These are phyloP conservation scores for Penicillium ucsense DNA, from an alignment of 495 filamentous ascomycete genomes.

Conservation along the genomic window DNA sequence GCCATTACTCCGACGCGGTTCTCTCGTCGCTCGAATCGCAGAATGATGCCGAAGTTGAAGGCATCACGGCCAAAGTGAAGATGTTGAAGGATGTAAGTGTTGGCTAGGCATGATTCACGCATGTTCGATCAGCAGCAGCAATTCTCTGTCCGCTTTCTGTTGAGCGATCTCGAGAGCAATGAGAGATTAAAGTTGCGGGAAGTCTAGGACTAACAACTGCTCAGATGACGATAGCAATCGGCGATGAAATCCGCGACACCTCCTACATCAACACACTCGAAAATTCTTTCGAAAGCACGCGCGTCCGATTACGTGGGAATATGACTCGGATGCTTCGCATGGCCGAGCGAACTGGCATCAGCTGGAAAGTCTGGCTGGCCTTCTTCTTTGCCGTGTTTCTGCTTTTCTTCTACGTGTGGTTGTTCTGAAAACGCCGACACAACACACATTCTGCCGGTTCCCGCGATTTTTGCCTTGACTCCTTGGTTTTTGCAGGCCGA, in stretches of 20 bases:
- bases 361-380: constrained; percentile 84
- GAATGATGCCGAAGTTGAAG: constrained; percentile 85
- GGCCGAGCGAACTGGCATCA: constrained; percentile 86
- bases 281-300: constrained; percentile 77
- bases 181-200: too few species aligned
- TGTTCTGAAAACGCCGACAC: constrained; percentile 33
- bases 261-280: constrained; percentile 74
- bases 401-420: constrained; percentile 86
- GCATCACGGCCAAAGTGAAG: constrained; percentile 82
- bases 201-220: neutral
- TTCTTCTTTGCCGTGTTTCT: constrained; percentile 76
- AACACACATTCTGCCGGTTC: too few species aligned
- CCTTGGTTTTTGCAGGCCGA: too few species aligned
- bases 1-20: constrained; percentile 89
- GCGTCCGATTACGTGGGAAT: constrained; percentile 69
- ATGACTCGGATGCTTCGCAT: constrained; percentile 97
- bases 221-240: constrained; percentile 85
- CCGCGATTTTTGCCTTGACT: too few species aligned
- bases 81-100: constrained; percentile 79
- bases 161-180: too few species aligned
- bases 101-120: neutral
- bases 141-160: neutral
- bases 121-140: neutral
- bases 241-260: constrained; percentile 84
- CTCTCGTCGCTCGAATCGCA: constrained; percentile 91